These are phyloP conservation scores for Phytophthora colocasiae DNA, from an alignment of 352 stramenopile species.

Conservation along the genomic window DNA sequence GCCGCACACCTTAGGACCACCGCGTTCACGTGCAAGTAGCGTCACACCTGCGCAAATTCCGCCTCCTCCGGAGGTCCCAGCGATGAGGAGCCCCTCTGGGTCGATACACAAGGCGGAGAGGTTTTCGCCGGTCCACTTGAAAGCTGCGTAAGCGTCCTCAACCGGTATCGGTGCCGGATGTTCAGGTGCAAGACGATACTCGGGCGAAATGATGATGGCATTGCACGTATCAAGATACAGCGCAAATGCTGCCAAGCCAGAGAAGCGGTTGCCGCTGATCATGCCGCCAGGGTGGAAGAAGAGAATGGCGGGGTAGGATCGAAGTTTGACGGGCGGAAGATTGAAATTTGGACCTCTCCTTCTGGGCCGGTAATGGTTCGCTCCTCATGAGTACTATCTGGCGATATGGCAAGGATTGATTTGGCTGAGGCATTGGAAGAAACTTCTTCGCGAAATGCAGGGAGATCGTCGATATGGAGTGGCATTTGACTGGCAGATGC, in stretches of 20 bases:
- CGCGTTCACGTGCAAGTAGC: conserved; percentile 24
- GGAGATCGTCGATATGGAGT: conserved; percentile 23
- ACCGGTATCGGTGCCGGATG: conserved; percentile 27
- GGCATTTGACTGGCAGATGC: conserved; percentile 18
- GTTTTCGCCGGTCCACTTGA: conserved; percentile 23
- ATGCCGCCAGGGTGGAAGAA: conserved; percentile 40
- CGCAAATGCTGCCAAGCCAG: conserved; percentile 14
- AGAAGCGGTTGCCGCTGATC: conserved; percentile 39
- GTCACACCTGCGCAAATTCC: conserved; percentile 31
- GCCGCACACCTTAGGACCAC: conserved; percentile 24
- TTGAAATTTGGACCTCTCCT: conserved; percentile 27
- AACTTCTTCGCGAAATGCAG: conserved; percentile 13
- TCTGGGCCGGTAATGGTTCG: conserved; percentile 19
- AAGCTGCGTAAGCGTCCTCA: conserved; percentile 24
- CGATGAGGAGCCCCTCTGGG: conserved; percentile 23
- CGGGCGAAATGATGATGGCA: conserved; percentile 31
- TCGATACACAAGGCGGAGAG: conserved; percentile 25
- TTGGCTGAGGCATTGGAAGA: conserved; percentile 13
- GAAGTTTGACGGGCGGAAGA: conserved; percentile 22
- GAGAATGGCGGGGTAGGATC: conserved; percentile 32
- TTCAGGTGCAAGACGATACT: conserved; percentile 38
- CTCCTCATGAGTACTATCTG: conserved; percentile 22
- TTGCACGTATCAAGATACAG: conserved; percentile 28
- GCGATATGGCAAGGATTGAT: conserved; percentile 3
- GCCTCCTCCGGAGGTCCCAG: conserved; percentile 29